phyloP scores from a whole-genome alignment of 108 stramenopile species.

The Mayamaea pseudoterrestris region DNA sequence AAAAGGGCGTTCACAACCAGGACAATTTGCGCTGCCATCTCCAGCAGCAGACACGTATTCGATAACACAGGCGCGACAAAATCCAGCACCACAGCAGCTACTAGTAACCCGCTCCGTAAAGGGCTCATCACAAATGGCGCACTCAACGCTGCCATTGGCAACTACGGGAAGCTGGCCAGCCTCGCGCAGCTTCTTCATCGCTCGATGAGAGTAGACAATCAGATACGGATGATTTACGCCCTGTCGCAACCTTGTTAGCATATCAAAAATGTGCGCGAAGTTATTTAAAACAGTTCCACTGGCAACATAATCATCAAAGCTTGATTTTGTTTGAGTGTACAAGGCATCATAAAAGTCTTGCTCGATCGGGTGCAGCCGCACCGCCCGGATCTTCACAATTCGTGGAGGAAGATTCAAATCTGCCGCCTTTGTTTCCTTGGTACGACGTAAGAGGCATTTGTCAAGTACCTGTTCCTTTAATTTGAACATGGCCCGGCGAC shows the following conservation, averaged over 20 bases:
- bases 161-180: constrained; percentile 19
- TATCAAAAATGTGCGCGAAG: constrained; percentile 95
- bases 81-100: constrained; percentile 63
- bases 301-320: constrained; percentile 89
- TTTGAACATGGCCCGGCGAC: constrained; percentile 84
- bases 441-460: constrained; percentile 80
- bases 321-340: constrained; percentile 91
- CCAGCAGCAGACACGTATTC: constrained; percentile 58
- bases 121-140: constrained; percentile 74
- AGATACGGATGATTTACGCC: constrained; percentile 98
- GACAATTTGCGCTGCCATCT: constrained; percentile 37
- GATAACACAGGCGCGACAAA: constrained; percentile 69
- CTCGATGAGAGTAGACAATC: constrained; percentile 20
- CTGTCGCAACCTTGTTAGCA: constrained; percentile 94
- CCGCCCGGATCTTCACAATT: constrained; percentile 65
- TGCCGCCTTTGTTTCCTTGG: constrained; percentile 85
- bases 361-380: constrained; percentile 81
- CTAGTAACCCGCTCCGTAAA: constrained; percentile 64
- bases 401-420: constrained; percentile 94
- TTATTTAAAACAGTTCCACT: constrained; percentile 94
- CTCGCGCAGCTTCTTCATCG: background rate
- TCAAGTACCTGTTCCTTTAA: constrained; percentile 54
- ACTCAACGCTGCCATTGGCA: constrained; percentile 60
- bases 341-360: constrained; percentile 97
- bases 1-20: constrained; percentile 66